Evolutionary conservation across 306 rosid genomes (phyloP).

Genomic region (Castanopsis chinensis): DNA sequence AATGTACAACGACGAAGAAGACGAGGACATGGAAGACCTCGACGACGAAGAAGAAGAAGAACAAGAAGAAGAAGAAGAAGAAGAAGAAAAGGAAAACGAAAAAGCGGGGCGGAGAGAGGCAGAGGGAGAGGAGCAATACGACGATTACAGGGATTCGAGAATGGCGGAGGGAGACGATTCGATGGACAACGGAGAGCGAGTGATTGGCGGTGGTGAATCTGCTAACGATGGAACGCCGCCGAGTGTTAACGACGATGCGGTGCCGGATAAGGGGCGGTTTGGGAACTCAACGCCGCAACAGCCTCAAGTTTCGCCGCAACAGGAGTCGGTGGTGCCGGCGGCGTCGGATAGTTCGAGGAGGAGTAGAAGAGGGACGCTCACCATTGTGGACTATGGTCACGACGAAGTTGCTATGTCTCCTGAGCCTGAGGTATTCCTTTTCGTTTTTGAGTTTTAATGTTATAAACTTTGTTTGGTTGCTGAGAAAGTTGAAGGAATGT

Average conservation of each 20-base stretch:
- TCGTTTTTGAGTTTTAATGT: not conserved
- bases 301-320: conserved; percentile 39
- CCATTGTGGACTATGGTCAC: conserved; percentile 86
- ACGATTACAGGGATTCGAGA: conserved; percentile 25
- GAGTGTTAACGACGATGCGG: conserved; percentile 22
- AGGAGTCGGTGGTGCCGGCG: conserved; percentile 20
- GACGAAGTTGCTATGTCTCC: conserved; percentile 98
- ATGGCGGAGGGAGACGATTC: conserved; percentile 50
- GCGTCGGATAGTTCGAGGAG: conserved; percentile 22
- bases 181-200: conserved; percentile 25
- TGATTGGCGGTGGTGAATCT: conserved; percentile 30
- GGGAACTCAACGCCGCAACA: conserved; percentile 39
- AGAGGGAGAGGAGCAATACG: conserved; percentile 5
- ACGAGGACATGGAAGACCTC: conserved; percentile 42
- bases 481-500: not conserved
- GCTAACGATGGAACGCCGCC: conserved; percentile 29
- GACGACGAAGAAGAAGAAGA: conserved; percentile 21
- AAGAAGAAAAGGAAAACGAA: conserved; percentile 50
- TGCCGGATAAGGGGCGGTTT: conserved; percentile 39
- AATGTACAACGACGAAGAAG: conserved; percentile 70
- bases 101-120: conserved; percentile 19
- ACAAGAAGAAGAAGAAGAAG: conserved; percentile 37
- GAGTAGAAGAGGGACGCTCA: conserved; percentile 52
- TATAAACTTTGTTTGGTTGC: not conserved
- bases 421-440: conserved; percentile 69